Evolutionary conservation across 495 filamentous ascomycete species (phyloP).

Genomic region (Xylaria grammica): DNA sequence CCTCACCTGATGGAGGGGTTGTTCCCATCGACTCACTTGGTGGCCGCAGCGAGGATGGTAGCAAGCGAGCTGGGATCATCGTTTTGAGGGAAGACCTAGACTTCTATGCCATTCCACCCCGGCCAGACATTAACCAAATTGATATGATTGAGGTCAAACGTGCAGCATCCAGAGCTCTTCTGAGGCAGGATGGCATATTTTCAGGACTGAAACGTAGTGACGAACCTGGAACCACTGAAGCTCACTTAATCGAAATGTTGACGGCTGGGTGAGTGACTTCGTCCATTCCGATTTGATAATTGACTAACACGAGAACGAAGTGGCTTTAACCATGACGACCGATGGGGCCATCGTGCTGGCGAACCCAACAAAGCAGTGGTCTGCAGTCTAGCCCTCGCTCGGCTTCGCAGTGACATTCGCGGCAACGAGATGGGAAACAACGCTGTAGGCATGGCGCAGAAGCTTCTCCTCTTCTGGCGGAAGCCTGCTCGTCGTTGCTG

Average conservation of each 20-base stretch:
- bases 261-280: slow-evolving; percentile 80
- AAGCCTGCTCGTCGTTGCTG: slow-evolving; percentile 96
- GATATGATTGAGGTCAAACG: slow-evolving; percentile 98
- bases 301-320: slow-evolving; percentile 50
- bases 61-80: slow-evolving; percentile 92
- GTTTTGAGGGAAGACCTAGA: slow-evolving; percentile 96
- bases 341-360: slow-evolving; percentile 92
- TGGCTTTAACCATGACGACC: slow-evolving; percentile 93
- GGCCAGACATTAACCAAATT: slow-evolving; percentile 76
- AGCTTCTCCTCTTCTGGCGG: slow-evolving; percentile 96
- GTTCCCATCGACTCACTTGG: slow-evolving; percentile 61
- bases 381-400: slow-evolving; percentile 90
- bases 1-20: slow-evolving; percentile 65
- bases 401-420: slow-evolving; percentile 88
- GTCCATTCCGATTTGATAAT: slow-evolving; percentile 12
- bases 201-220: slow-evolving; percentile 93
- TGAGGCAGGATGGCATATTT: slow-evolving; percentile 95
- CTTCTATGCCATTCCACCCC: slow-evolving; percentile 96
- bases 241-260: slow-evolving; percentile 99
- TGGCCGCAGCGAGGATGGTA: slow-evolving; percentile 52
- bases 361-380: slow-evolving; percentile 99
- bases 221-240: slow-evolving; percentile 94
- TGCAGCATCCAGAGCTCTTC: slow-evolving; percentile 82
- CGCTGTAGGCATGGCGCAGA: slow-evolving; percentile 97
- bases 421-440: slow-evolving; percentile 76